Percentiles rank a stretch among this genome's conserved stretches.
Conservation (phyloP, 2,329 filamentous ascomycete genomes). For the Aspergillus bombycis region DNA sequence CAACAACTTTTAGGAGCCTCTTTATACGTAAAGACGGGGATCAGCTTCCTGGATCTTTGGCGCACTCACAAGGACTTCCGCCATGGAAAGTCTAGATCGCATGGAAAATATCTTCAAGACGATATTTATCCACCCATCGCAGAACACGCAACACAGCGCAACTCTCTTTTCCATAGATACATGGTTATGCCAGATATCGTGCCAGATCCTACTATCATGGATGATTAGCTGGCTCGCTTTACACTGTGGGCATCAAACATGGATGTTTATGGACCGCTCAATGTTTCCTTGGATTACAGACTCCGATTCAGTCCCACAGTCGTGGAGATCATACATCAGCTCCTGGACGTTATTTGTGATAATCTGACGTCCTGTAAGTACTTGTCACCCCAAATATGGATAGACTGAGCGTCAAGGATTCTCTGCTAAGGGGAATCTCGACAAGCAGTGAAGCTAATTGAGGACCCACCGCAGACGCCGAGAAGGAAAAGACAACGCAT, state of each 20-base stretch:
- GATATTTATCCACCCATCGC: slow-evolving; percentile 31
- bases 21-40: slow-evolving; percentile 2
- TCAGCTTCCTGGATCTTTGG: slow-evolving; percentile 7
- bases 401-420: slow-evolving; percentile 6
- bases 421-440: slow-evolving; percentile 21
- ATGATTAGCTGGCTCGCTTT: slow-evolving; percentile 28
- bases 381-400: slow-evolving; percentile 6
- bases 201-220: slow-evolving; percentile 32
- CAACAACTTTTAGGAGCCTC: background rate
- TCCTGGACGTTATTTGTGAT: slow-evolving; percentile 23
- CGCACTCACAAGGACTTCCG: background rate
- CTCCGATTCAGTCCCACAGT: slow-evolving; percentile 33
- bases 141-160: slow-evolving; percentile 32
- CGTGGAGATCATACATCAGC: slow-evolving; percentile 30
- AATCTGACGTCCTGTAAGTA: slow-evolving; percentile 14
- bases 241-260: slow-evolving; percentile 30
- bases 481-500: slow-evolving; percentile 27
- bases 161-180: slow-evolving; percentile 28
- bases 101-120: slow-evolving; percentile 32
- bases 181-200: slow-evolving; percentile 28
- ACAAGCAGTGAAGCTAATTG: slow-evolving; percentile 28
- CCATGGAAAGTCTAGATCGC: slow-evolving; percentile 5
- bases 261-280: slow-evolving; percentile 32
- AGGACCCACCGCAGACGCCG: slow-evolving; percentile 21
- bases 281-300: slow-evolving; percentile 35